Conservation (phyloP, 805 yeast genomes). For the Suhomyces emberorum region DNA sequence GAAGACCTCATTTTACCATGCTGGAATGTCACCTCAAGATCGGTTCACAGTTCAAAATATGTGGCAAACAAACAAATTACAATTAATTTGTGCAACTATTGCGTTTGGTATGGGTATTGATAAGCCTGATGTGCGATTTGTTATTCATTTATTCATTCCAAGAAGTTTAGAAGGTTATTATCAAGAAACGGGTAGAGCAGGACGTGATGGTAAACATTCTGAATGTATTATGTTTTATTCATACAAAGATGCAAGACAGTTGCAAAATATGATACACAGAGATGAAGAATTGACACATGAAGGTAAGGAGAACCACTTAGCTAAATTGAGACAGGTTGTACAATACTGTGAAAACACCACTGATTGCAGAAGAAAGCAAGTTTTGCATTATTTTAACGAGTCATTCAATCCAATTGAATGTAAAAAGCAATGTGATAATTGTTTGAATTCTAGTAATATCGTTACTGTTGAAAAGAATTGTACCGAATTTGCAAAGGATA, state of each 20-base stretch:
- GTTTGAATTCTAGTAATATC: constrained; percentile 44
- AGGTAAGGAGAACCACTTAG: constrained; percentile 72
- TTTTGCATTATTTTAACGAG: constrained; percentile 88
- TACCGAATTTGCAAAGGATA: constrained; percentile 57
- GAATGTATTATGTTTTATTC: constrained; percentile 81
- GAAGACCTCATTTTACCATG: constrained; percentile 79
- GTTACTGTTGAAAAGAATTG: constrained; percentile 60
- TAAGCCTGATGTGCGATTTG: constrained; percentile 91
- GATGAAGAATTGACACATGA: constrained; percentile 64
- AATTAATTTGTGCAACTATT: constrained; percentile 92
- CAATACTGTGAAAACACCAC: constrained; percentile 88
- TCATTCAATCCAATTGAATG: constrained; percentile 66
- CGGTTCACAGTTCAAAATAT: constrained; percentile 65
- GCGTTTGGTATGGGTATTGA: constrained; percentile 99
- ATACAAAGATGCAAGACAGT: constrained; percentile 71
- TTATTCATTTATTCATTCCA: constrained; percentile 84
- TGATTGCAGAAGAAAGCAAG: constrained; percentile 88
- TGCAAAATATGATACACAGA: constrained; percentile 73
- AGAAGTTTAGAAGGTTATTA: constrained; percentile 93
- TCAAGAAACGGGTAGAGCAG: constrained; percentile 98
- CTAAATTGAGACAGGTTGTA: constrained; percentile 76
- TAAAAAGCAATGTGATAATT: constrained; percentile 78
- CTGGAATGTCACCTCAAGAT: constrained; percentile 85
- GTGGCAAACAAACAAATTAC: constrained; percentile 75
- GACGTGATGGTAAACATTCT: constrained; percentile 85